Evolutionary conservation across 179 eudicot genomes (phyloP).

Genomic region (Silene vulgaris): DNA sequence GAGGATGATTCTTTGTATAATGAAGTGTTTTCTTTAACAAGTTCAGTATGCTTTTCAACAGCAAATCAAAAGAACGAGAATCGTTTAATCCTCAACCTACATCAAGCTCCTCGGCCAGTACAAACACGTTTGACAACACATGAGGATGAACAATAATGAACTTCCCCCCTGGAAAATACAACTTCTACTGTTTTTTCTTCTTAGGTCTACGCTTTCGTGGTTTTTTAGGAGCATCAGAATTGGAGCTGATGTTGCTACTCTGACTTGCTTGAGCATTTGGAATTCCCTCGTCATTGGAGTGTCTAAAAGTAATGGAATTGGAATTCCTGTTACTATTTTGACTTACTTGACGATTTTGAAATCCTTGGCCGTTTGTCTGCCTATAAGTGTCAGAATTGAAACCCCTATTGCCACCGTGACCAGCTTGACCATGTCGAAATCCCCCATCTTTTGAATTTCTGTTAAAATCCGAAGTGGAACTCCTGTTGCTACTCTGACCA

Average conservation of each 20-base stretch:
- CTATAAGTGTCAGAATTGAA: neutral
- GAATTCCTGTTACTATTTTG: conserved; percentile 7
- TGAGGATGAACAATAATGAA: neutral
- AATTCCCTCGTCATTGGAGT: conserved; percentile 28
- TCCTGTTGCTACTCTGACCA: conserved; percentile 11
- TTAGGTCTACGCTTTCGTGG: conserved; percentile 88
- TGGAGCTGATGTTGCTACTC: conserved; percentile 80
- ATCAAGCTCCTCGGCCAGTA: conserved; percentile 1
- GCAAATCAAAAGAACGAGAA: neutral
- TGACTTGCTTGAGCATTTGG: conserved; percentile 55
- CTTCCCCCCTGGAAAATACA: neutral
- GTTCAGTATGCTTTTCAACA: neutral
- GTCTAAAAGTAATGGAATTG: conserved; percentile 4
- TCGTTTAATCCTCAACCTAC: neutral
- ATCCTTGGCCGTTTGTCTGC: neutral
- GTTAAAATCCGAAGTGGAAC: neutral
- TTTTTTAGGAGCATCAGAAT: conserved; percentile 81
- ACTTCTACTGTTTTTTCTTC: conserved; percentile 56
- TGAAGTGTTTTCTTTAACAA: too few relatives aligned
- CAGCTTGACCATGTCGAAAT: conserved; percentile 14
- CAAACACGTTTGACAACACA: neutral
- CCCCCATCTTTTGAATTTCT: neutral
- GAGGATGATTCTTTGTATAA: too few relatives aligned
- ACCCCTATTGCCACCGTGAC: neutral
- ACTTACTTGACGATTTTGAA: neutral